Base-by-base conservation (phyloP, 2,329 filamentous ascomycete genomes). In the Arthrobotrys megalospora region DNA sequence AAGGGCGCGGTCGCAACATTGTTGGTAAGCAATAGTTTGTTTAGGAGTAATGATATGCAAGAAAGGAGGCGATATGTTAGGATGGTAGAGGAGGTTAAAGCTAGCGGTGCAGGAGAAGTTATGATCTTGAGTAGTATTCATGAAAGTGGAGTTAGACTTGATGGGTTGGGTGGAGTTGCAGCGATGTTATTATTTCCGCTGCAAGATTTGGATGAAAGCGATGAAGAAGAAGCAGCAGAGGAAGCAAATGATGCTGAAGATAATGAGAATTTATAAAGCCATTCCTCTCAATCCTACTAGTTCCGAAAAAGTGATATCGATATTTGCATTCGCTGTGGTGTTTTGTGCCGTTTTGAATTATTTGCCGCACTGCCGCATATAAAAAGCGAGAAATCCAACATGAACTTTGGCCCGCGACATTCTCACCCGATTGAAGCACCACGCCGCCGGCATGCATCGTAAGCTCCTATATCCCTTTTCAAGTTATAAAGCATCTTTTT, bases 171-270 rank as follows among this genome's bases (percentile, higher is more conserved):
- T 0, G 92, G 94, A 16, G 91, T 99, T 79, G 96, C 95, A 14
- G 94, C 94, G 0, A 91, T 97, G 32, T 86, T 97, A 80, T 97
- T 95, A 11, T 99, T 94, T 83, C 94, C 96, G 0, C 88, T 98
- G 43, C 86, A 89, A 16, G 94, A 96, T 80, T 86, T 96, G 52
- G 93, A 97, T 80, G 91, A 94, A 38, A 90, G 91, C 1, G 90
- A 86, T 7, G 86, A 87, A 14, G 87, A 86, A 32, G 85, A 82
- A 14, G 81, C 78, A 16, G 76, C 68, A 16, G 82, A 79, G 21
- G 77, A 81, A 47, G 82, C 28, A 19, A 43, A 60, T n/a, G 64
- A 73, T 60, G 60, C 48, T 24, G 53, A 58, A n/a, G 66, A 71
- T 63, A 67, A 76, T 68, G 52, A 21, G 10, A 65, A 63, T 72